A percentile compares a stretch with the other conserved stretches of the same genome.
Evolutionary conservation across 2,329 filamentous ascomycete species (phyloP).

Genomic region (Diaporthe amygdali): DNA sequence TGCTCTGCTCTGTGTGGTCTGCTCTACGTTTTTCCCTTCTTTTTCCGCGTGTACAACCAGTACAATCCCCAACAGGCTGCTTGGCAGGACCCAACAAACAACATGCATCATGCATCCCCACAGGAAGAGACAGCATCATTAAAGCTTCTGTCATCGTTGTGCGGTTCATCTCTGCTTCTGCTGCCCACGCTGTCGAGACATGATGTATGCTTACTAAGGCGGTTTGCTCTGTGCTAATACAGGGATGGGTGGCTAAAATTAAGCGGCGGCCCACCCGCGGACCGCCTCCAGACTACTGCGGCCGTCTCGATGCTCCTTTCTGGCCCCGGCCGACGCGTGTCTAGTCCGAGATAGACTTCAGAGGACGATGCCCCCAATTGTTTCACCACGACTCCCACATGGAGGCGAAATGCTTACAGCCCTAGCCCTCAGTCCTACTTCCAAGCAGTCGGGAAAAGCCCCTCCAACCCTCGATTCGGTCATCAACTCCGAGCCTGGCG

Average conservation of each 20-base stretch:
- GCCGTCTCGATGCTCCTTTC: constrained; percentile 4
- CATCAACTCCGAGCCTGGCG: neutral
- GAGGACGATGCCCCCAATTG: neutral
- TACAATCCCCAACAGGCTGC: neutral
- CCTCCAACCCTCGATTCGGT: neutral
- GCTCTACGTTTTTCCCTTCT: neutral
- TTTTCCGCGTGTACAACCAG: neutral
- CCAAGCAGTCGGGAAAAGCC: neutral
- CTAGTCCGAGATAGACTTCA: constrained; percentile 3
- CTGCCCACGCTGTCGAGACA: too few species aligned
- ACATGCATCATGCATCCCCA: neutral
- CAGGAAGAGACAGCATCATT: neutral
- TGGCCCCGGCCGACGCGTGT: constrained; percentile 16
- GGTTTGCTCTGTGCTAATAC: too few species aligned
- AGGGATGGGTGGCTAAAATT: constrained; percentile 2
- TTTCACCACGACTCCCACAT: constrained; percentile 16
- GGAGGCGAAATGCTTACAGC: constrained; percentile 1
- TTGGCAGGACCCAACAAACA: neutral
- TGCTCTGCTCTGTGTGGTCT: neutral
- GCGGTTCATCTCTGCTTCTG: neutral
- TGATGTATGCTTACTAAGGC: neutral
- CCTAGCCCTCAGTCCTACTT: neutral
- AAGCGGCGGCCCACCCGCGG: constrained; percentile 6
- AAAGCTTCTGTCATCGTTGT: neutral
- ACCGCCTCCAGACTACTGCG: constrained; percentile 3